Evolutionary conservation across 345 rosid species (phyloP).

Genomic region (Eucalyptus dawsonii): DNA sequence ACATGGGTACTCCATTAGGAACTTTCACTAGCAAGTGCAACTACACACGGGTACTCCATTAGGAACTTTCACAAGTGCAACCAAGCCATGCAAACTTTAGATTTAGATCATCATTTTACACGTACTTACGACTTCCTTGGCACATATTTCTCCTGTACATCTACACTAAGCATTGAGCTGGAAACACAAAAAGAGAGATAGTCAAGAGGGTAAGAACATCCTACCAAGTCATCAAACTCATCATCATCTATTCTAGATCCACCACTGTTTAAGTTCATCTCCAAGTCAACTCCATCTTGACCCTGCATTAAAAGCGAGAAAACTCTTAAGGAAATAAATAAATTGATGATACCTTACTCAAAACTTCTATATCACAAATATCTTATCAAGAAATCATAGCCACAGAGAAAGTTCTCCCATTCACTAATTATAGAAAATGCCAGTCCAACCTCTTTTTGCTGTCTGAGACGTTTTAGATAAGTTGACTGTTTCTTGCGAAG

Average conservation of each 20-base stretch:
- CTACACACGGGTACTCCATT: neutral
- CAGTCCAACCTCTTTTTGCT: constrained; percentile 65
- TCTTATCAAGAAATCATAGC: neutral
- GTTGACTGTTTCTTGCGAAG: constrained; percentile 92
- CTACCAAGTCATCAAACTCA: constrained; percentile 77
- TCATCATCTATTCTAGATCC: constrained; percentile 58
- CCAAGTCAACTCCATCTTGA: constrained; percentile 78
- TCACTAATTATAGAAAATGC: neutral
- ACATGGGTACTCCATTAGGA: neutral
- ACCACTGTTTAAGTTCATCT: constrained; percentile 71
- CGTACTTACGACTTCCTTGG: neutral
- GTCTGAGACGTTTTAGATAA: constrained; percentile 81
- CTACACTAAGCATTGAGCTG: neutral
- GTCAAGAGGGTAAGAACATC: neutral
- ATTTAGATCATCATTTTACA: neutral
- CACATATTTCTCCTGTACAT: neutral
- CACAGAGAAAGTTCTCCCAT: neutral
- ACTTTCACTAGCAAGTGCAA: neutral
- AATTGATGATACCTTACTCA: neutral
- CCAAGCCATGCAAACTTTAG: neutral
- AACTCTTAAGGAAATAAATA: neutral
- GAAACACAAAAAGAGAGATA: neutral
- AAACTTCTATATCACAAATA: neutral
- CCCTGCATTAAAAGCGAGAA: constrained; percentile 18
- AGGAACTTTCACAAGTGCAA: neutral